These are phyloP conservation scores for Bjerkandera adusta DNA, from an alignment of 1,284 basidiomycete species.

Conservation along the genomic window DNA sequence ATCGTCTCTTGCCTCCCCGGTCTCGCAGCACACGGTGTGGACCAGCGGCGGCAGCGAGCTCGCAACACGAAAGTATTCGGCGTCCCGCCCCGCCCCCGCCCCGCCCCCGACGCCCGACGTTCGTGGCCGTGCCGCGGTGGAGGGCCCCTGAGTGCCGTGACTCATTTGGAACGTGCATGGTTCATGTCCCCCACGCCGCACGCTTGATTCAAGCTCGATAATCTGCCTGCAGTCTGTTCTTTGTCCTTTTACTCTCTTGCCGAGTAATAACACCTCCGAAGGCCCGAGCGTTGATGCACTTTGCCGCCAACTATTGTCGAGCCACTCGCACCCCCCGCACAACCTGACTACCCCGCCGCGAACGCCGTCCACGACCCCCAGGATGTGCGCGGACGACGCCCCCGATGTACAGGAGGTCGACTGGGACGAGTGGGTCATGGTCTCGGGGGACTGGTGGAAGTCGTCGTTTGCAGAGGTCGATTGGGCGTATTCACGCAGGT, in stretches of 20 bases:
- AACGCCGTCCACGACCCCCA: background rate
- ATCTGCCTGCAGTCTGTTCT: conserved; percentile 10
- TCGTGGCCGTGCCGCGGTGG: too few relatives aligned
- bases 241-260: conserved; percentile 9
- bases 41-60: too few relatives aligned
- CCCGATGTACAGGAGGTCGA: conserved; percentile 12
- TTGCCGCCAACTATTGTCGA: conserved; percentile 5
- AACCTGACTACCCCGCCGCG: background rate
- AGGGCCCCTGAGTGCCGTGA: conserved; percentile 13
- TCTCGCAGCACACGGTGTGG: too few relatives aligned
- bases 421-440: conserved; percentile 22
- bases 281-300: conserved; percentile 13
- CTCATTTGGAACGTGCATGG: conserved; percentile 17
- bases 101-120: too few relatives aligned
- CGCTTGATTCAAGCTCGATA: conserved; percentile 14
- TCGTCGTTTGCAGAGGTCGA: conserved; percentile 23
- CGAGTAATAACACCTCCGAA: conserved; percentile 4
- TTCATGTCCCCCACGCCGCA: conserved; percentile 14
- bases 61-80: too few relatives aligned
- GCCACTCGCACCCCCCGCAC: conserved; percentile 12
- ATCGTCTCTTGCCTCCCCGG: too few relatives aligned
- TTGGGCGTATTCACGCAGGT: conserved; percentile 23
- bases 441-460: conserved; percentile 25
- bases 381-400: conserved; percentile 5
- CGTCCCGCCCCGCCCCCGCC: too few relatives aligned